phyloP scores from a whole-genome alignment of 176 grass and related monocot genomes.

The Musa acuminata region DNA sequence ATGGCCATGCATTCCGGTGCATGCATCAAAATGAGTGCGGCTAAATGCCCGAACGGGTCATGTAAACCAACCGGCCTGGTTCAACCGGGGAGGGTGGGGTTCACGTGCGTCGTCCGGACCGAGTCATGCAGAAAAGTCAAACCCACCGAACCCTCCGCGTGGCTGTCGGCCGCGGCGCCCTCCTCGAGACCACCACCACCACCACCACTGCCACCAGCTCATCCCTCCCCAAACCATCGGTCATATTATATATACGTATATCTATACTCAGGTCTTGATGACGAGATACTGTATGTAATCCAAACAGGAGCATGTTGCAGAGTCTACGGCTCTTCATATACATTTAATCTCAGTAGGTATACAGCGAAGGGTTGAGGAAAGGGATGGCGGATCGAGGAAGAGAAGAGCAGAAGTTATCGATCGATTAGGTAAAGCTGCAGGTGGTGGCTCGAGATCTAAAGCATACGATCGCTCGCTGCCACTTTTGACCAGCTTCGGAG shows the following conservation, averaged over 20 bases:
- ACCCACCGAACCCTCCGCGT: neutral
- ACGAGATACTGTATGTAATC: too few species aligned
- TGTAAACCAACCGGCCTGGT: too few species aligned
- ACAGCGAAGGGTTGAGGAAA: neutral
- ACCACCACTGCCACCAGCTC: neutral
- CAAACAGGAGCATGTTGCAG: too few species aligned
- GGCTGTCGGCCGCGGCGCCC: neutral
- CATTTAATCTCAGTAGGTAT: neutral
- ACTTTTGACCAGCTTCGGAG: neutral
- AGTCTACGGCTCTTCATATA: neutral
- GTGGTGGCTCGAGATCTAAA: conserved; percentile 10
- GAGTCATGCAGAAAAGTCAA: neutral
- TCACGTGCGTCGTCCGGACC: too few species aligned
- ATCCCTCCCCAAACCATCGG: neutral
- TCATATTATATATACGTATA: too few species aligned
- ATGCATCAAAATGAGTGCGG: too few species aligned
- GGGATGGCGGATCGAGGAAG: neutral
- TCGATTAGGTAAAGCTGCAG: neutral
- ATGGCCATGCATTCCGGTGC: too few species aligned
- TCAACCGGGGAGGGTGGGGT: too few species aligned
- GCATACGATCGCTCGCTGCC: neutral
- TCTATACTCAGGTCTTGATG: too few species aligned
- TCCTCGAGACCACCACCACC: neutral
- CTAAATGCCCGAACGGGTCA: too few species aligned
- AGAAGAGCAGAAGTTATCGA: neutral